Base-by-base conservation (phyloP, 306 rosid species). In the Lathyrus aphaca region DNA sequence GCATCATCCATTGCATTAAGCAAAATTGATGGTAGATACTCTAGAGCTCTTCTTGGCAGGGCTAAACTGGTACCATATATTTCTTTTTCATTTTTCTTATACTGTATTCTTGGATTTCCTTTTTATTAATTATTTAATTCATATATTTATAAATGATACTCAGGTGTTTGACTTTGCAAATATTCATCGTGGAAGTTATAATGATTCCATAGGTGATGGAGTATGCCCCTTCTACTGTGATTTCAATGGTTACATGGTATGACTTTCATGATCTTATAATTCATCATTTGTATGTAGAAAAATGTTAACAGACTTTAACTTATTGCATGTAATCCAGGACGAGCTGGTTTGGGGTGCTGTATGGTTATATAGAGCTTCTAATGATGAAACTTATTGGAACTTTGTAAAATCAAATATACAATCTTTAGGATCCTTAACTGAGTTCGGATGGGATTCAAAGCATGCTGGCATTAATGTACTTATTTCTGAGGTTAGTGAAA, bases 341-440 rank as follows among this genome's bases (percentile, higher is more conserved):
- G 91, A 86, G 45, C 79, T 86, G 69, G 0, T 79, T 1, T 86
- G 91, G 88, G 91, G 78, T 45, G 86, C 88, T 21, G 30, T 88
- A 44, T 86, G 91, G 88, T 48, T 81, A 45, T 68, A 74, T 49
- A 81, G 77, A 61, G 91, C 91, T 4, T 66, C 76, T 0, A 14
- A 43, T 2, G 8, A 0, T 3, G 0, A 10, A 8, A 4, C 5
- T 3, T 81, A 81, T 45, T 62, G 82, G 86, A 48, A 74, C 0
- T 74, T 79, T 64, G 80, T 83, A 8, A 58, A 35, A 57, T 46
- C 18, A 10, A 76, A 83, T 57, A 64, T 71, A n/a, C 18, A 64
- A 46, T 10, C 7, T 23, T 3, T 68, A 2, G 59, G 69, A 50
- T 2, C 9, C 13, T 35, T 1, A 7, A 35, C 3, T 66, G 71